phyloP scores from a whole-genome alignment of 2,329 filamentous ascomycete species.

The Exophiala bonariae region DNA sequence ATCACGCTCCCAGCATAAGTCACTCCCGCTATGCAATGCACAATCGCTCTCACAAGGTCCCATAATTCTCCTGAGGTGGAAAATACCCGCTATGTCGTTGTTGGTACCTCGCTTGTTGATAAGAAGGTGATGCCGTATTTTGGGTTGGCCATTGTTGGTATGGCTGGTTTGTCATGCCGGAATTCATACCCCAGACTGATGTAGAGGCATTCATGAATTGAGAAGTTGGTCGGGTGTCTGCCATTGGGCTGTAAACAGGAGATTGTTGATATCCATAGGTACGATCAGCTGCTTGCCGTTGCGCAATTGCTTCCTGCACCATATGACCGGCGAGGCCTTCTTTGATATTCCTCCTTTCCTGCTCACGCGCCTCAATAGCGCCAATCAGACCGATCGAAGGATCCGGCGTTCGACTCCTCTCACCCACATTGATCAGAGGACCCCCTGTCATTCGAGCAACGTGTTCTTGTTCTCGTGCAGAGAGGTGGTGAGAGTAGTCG shows the following conservation, averaged over 20 bases:
- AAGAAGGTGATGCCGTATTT: neutral
- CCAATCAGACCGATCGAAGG: conserved; percentile 67
- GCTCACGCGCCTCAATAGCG: conserved; percentile 76
- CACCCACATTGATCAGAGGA: conserved; percentile 70
- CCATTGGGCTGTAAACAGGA: conserved; percentile 2
- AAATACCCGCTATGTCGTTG: neutral
- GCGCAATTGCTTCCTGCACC: conserved; percentile 71
- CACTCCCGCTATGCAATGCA: neutral
- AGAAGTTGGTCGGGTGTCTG: conserved; percentile 9
- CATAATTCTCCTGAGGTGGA: neutral
- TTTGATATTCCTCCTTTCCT: conserved; percentile 71
- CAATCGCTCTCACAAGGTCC: neutral
- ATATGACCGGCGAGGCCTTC: conserved; percentile 68
- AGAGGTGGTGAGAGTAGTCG: conserved; percentile 63
- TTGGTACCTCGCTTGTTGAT: neutral
- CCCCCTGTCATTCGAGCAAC: conserved; percentile 79
- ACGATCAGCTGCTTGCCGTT: conserved; percentile 57
- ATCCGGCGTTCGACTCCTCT: conserved; percentile 47
- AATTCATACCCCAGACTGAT: conserved; percentile 2
- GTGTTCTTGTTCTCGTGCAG: conserved; percentile 84
- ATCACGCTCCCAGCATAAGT: no score
- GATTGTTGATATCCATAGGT: conserved; percentile 18
- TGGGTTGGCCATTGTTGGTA: neutral
- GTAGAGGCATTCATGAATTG: conserved; percentile 11
- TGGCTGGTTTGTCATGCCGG: no score